Evolutionary conservation across 1,284 basidiomycete genomes (phyloP).

Genomic region (Ustilago tritici): DNA sequence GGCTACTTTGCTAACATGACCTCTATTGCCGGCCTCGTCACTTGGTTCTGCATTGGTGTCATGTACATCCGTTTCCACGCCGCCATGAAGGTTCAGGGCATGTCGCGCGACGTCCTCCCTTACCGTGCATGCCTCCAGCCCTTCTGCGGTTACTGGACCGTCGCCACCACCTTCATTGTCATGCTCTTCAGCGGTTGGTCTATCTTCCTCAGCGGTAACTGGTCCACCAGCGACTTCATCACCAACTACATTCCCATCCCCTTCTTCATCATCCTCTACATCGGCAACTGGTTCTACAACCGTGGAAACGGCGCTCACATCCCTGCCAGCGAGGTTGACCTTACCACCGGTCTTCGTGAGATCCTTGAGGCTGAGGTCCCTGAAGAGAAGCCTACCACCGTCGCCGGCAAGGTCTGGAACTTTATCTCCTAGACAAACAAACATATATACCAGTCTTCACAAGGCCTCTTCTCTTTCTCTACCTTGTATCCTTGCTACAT

Average conservation of each 20-base stretch:
- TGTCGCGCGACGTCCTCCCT: conserved; percentile 72
- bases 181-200: conserved; percentile 70
- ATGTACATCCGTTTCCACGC: conserved; percentile 81
- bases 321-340: conserved; percentile 69
- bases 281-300: conserved; percentile 74
- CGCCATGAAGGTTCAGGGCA: conserved; percentile 76
- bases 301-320: conserved; percentile 69
- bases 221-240: conserved; percentile 74
- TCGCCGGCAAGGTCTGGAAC: conserved; percentile 51
- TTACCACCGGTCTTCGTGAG: conserved; percentile 73
- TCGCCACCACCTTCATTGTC: conserved; percentile 46
- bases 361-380: conserved; percentile 53
- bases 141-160: conserved; percentile 57
- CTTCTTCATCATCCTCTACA: conserved; percentile 82
- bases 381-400: conserved; percentile 47
- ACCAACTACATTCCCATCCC: conserved; percentile 83
- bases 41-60: conserved; percentile 86
- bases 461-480: conserved; percentile 8
- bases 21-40: conserved; percentile 78
- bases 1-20: conserved; percentile 74
- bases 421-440: conserved; percentile 37
- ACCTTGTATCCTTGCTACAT: conserved; percentile 11
- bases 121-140: conserved; percentile 72
- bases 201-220: conserved; percentile 63
- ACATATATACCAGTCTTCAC: not conserved